These are phyloP conservation scores for Melaleuca alternifolia DNA, from an alignment of 345 rosid genomes.

Conservation along the genomic window DNA sequence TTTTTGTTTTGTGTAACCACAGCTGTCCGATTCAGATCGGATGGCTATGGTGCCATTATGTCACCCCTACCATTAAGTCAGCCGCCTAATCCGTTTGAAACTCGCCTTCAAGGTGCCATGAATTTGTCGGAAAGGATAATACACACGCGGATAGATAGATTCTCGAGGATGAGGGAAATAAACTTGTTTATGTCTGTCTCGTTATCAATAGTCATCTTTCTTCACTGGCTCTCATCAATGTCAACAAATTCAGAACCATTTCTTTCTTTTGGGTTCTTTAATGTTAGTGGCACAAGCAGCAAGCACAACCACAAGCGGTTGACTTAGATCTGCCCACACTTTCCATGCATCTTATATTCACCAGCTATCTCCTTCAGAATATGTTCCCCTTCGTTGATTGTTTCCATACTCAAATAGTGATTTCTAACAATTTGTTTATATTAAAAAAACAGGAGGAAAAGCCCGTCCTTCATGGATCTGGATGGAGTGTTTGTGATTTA, in stretches of 20 bases:
- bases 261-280: neutral
- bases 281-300: neutral
- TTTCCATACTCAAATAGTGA: neutral
- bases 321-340: neutral
- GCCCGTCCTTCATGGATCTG: neutral
- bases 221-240: neutral
- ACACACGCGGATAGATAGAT: neutral
- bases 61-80: too few species aligned
- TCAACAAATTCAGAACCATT: neutral
- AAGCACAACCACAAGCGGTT: neutral
- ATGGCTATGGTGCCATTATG: too few species aligned
- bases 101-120: neutral
- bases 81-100: too few species aligned
- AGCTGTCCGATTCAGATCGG: too few species aligned
- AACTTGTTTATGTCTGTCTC: neutral
- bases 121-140: neutral
- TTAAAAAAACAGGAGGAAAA: neutral
- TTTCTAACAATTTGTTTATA: neutral
- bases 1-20: too few species aligned
- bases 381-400: neutral
- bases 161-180: neutral
- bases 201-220: neutral
- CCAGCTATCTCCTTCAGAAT: neutral
- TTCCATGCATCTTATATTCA: neutral
- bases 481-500: neutral